These are phyloP conservation scores for Tuber umbilicatum DNA, from an alignment of 495 filamentous ascomycete species.

Conservation along the genomic window DNA sequence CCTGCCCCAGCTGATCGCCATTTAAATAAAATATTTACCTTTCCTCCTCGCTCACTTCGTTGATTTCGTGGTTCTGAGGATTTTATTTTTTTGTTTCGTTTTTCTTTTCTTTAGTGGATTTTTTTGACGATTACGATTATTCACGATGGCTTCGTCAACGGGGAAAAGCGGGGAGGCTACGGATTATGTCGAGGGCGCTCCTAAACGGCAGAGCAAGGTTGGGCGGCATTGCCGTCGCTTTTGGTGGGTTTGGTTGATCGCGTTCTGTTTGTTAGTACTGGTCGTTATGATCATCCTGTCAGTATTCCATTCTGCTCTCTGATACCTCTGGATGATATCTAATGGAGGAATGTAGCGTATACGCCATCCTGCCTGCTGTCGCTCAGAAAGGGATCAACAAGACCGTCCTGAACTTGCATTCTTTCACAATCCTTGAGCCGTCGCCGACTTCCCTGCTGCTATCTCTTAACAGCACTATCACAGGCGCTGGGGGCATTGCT, in stretches of 20 bases:
- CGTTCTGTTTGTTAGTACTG: conserved; percentile 27
- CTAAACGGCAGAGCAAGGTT: conserved; percentile 11
- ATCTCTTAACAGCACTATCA: conserved; percentile 33
- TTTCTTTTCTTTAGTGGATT: not conserved
- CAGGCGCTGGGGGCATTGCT: conserved; percentile 32
- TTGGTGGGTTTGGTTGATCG: conserved; percentile 36
- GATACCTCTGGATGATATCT: not conserved
- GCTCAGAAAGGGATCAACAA: conserved; percentile 36
- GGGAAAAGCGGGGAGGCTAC: conserved; percentile 4
- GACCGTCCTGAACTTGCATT: conserved; percentile 31
- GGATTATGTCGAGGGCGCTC: conserved; percentile 14
- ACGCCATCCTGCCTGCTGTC: conserved; percentile 35
- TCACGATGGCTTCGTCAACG: conserved; percentile 17
- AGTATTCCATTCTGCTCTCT: not conserved
- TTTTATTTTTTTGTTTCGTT: not conserved
- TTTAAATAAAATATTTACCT: not conserved
- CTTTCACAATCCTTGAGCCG: conserved; percentile 32
- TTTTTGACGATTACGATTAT: not conserved
- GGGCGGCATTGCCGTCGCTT: conserved; percentile 24
- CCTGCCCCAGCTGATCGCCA: not conserved
- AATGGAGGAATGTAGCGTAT: conserved; percentile 23
- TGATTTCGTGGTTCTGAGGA: not conserved
- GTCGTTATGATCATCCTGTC: conserved; percentile 35
- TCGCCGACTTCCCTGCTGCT: conserved; percentile 25
- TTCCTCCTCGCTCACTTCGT: not conserved